Conservation (phyloP, 257 asterid species). For the Solanum arcanum region DNA sequence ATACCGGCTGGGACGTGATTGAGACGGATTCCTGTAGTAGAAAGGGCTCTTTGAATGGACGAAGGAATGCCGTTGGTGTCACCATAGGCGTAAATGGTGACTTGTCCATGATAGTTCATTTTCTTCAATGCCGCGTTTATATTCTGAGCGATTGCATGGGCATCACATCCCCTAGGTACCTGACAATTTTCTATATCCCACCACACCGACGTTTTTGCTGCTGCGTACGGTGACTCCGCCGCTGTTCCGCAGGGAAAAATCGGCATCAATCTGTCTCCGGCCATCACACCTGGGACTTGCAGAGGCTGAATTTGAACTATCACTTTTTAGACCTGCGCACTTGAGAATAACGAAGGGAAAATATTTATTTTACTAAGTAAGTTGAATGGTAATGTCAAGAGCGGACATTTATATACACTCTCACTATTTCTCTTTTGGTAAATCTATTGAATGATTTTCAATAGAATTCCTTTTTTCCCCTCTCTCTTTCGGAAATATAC, state of each 20-base stretch:
- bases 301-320: background rate
- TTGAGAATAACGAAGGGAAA: too few species aligned
- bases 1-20: slow-evolving; percentile 83
- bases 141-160: slow-evolving; percentile 72
- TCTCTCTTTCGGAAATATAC: too few species aligned
- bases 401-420: background rate
- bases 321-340: too few species aligned
- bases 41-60: slow-evolving; percentile 46
- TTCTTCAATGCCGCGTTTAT: slow-evolving; percentile 63
- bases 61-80: slow-evolving; percentile 50
- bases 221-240: slow-evolving; percentile 56
- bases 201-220: slow-evolving; percentile 78
- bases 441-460: too few species aligned
- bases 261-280: background rate
- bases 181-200: slow-evolving; percentile 95
- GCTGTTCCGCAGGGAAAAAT: background rate
- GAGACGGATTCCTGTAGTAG: slow-evolving; percentile 75
- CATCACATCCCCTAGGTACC: slow-evolving; percentile 55
- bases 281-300: background rate
- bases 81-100: slow-evolving; percentile 68
- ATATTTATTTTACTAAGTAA: too few species aligned
- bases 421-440: background rate
- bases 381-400: background rate
- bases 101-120: slow-evolving; percentile 68
- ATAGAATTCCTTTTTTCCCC: too few species aligned